Evolutionary conservation across 345 rosid genomes (phyloP).

Genomic region (Gossypium raimondii): DNA sequence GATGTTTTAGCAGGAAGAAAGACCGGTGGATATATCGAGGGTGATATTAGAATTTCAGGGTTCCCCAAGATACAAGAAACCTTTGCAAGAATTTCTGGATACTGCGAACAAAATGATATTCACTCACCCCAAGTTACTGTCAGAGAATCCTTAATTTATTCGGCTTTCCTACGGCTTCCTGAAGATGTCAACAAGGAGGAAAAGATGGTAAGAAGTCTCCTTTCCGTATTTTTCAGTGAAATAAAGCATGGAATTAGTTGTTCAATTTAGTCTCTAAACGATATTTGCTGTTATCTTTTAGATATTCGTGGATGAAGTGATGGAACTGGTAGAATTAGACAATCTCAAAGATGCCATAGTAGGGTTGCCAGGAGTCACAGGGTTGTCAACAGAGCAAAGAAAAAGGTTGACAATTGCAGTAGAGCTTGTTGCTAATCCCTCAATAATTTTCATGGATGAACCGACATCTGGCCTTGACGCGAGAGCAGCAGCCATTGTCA

Average conservation of each 20-base stretch:
- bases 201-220: slow-evolving; percentile 51
- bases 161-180: slow-evolving; percentile 83
- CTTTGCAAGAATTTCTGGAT: slow-evolving; percentile 89
- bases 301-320: slow-evolving; percentile 66
- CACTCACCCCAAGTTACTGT: slow-evolving; percentile 93
- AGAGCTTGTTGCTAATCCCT: slow-evolving; percentile 77
- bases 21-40: slow-evolving; percentile 83
- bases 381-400: slow-evolving; percentile 79
- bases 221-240: not conserved
- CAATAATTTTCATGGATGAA: slow-evolving; percentile 90
- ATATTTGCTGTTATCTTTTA: slow-evolving; percentile 16
- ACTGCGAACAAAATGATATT: slow-evolving; percentile 81
- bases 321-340: slow-evolving; percentile 56
- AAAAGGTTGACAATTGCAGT: slow-evolving; percentile 81
- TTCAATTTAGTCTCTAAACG: not conserved
- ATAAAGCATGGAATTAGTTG: not conserved
- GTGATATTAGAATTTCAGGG: slow-evolving; percentile 85
- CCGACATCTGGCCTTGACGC: slow-evolving; percentile 93
- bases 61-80: slow-evolving; percentile 80
- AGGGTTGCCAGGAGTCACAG: slow-evolving; percentile 65
- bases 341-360: slow-evolving; percentile 58
- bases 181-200: slow-evolving; percentile 62
- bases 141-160: slow-evolving; percentile 73
- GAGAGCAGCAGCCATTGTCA: slow-evolving; percentile 79
- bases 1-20: slow-evolving; percentile 93